Evolutionary conservation across 805 yeast genomes (phyloP), one percentile per base, ranked within the genome.

Genomic region (Kuraishia piskuri): DNA sequence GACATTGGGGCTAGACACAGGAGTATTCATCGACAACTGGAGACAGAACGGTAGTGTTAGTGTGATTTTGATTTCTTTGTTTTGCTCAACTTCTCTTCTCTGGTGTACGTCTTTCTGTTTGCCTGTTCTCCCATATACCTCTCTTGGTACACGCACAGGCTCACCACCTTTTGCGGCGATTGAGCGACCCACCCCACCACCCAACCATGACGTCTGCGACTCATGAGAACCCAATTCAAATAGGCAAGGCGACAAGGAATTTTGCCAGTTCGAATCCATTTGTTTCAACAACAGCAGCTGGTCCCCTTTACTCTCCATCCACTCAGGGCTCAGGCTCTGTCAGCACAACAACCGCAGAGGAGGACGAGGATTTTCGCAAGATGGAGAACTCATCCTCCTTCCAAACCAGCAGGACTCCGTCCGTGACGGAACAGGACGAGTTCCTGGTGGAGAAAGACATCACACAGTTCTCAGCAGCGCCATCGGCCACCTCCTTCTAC

Each of bases 321-420:
- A 61, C 64, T 8, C 62, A 64, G 52, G 67, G 66, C 52, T 62
- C 70, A 3, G 56, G 57, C 21, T 67, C 72, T 19, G 24, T 45
- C 48, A 45, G 24, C 24, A 49, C 37, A 22, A 49, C 46, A 17
- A 21, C 51, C 12, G 36, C 19, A 3, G 51, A 61, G 2, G 66
- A 66, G 19, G 71, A 68, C 56, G 73, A 69, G 40, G 67, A 61
- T 22, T 73, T 69, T 53, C 65, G 65, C 56, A 62, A 58, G 50
- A 54, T 58, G 46, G 70, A 67, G 49, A 59, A 68, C 22, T 68
- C 72, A 0, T 68, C 72, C 10, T 69, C 74, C 21, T 65, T 69
- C 49, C 72, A 69, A 56, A 70, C 73, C 2, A 67, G 71, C 53
- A 64, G 71, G 1, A 57, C 63, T 3, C 64, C 71, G 1, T 64